Conservation (phyloP, 1,284 basidiomycete species). For the Albatrellus sp. region DNA sequence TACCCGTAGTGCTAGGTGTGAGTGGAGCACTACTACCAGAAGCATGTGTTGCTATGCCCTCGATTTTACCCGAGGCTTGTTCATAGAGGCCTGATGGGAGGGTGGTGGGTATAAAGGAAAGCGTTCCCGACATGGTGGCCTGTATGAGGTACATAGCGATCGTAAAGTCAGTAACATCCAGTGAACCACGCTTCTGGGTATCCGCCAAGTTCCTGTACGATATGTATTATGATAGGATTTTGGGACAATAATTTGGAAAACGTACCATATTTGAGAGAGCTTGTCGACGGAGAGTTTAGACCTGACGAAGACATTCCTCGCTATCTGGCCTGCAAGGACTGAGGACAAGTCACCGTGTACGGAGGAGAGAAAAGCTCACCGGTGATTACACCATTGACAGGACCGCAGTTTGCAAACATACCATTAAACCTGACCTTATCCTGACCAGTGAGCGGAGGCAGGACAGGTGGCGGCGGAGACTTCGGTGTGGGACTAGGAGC, state of each 20-base stretch:
- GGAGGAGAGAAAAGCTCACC: slow-evolving; percentile 29
- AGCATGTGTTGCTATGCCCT: slow-evolving; percentile 28
- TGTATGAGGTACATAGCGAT: slow-evolving; percentile 97
- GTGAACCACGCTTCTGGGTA: slow-evolving; percentile 80
- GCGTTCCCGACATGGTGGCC: slow-evolving; percentile 73
- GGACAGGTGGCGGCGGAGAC: slow-evolving; percentile 38
- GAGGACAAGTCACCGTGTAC: neutral
- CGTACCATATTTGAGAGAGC: slow-evolving; percentile 89
- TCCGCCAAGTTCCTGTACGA: slow-evolving; percentile 79
- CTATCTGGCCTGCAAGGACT: slow-evolving; percentile 64
- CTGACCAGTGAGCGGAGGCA: slow-evolving; percentile 60
- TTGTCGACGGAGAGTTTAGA: slow-evolving; percentile 85
- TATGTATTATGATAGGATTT: neutral
- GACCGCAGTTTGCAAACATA: slow-evolving; percentile 66
- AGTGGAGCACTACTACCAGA: slow-evolving; percentile 50
- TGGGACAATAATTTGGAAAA: slow-evolving; percentile 4
- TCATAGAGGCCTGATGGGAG: slow-evolving; percentile 92
- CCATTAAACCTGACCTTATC: slow-evolving; percentile 78
- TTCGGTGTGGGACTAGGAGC: slow-evolving; percentile 45
- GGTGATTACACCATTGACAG: slow-evolving; percentile 65
- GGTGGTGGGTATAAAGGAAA: slow-evolving; percentile 62
- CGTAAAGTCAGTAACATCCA: slow-evolving; percentile 89
- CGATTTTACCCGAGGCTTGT: slow-evolving; percentile 47
- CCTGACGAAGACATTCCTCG: slow-evolving; percentile 87
- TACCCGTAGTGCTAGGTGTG: slow-evolving; percentile 30